Conservation (phyloP, 169 alveolate genomes). For the Prorocentrum cordatum region DNA sequence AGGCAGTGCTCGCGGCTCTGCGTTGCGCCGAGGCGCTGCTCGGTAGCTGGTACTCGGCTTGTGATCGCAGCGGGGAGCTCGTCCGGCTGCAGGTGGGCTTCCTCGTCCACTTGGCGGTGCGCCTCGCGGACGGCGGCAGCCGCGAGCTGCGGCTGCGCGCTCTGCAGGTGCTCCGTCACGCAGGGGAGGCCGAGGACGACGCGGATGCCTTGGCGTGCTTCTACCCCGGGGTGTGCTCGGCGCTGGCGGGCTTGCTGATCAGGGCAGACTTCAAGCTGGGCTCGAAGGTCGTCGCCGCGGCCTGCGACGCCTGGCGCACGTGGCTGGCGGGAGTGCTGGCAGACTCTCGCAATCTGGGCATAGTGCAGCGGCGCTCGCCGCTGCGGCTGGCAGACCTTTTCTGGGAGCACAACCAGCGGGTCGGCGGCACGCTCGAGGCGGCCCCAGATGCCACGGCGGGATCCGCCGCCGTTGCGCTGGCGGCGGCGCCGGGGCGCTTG, state of each 20-base stretch:
- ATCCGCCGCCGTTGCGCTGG: no score
- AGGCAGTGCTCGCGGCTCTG: neutral
- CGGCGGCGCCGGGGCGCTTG: no score
- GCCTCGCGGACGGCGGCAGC: neutral
- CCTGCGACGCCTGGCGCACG: neutral
- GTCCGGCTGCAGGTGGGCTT: neutral
- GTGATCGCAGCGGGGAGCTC: neutral
- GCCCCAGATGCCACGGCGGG: no score
- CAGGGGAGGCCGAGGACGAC: neutral
- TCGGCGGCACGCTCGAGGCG: no score
- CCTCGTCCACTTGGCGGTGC: slow-evolving; percentile 8
- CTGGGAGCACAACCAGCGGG: neutral
- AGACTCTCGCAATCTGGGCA: neutral
- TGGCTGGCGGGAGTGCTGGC: slow-evolving; percentile 5
- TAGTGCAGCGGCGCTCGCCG: no score
- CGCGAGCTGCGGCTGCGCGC: neutral
- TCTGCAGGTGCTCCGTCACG: neutral
- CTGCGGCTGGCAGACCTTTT: no score
- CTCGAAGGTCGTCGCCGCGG: neutral
- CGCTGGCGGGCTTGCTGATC: slow-evolving; percentile 1
- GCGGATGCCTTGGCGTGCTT: neutral
- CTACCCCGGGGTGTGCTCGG: slow-evolving; percentile 39
- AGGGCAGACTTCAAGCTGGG: neutral
- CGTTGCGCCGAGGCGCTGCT: neutral
- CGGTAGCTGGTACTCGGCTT: neutral